phyloP scores from a whole-genome alignment of 108 stramenopile species.

The Schizochytrium sp. region DNA sequence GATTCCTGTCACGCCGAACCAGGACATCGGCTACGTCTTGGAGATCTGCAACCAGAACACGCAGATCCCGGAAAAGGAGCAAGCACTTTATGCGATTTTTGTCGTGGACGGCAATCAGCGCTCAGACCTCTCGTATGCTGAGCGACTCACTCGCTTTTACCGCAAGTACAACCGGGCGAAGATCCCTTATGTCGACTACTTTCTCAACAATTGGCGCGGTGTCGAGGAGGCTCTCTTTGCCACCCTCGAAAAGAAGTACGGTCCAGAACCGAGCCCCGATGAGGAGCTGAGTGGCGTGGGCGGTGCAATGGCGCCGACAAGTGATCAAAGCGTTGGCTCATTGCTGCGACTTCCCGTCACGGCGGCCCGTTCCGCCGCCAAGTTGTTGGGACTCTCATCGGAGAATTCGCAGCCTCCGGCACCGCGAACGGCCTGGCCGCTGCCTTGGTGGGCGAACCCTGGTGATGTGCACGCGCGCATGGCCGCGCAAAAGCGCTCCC shows the following conservation, averaged over 20 bases:
- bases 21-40: constrained; percentile 52
- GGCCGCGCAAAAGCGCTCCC: neutral
- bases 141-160: neutral
- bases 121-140: neutral
- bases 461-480: neutral
- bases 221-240: neutral
- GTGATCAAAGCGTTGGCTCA: neutral
- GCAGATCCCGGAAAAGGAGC: neutral
- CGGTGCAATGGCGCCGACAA: neutral
- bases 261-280: constrained; percentile 1
- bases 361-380: neutral
- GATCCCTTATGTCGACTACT: neutral
- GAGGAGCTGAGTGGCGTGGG: neutral
- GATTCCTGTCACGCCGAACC: constrained; percentile 56
- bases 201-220: neutral
- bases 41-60: constrained; percentile 48
- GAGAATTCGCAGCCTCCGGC: neutral
- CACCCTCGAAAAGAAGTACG: constrained; percentile 10
- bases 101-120: neutral
- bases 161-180: neutral
- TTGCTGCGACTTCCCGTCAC: constrained; percentile 10
- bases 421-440: neutral
- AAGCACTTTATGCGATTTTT: neutral
- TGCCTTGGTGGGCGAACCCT: neutral
- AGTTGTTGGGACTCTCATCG: neutral